Percentiles rank a stretch among this genome's conserved stretches.
These are phyloP conservation scores for Leptodermis oblonga DNA, from an alignment of 257 asterid genomes.

Conservation along the genomic window DNA sequence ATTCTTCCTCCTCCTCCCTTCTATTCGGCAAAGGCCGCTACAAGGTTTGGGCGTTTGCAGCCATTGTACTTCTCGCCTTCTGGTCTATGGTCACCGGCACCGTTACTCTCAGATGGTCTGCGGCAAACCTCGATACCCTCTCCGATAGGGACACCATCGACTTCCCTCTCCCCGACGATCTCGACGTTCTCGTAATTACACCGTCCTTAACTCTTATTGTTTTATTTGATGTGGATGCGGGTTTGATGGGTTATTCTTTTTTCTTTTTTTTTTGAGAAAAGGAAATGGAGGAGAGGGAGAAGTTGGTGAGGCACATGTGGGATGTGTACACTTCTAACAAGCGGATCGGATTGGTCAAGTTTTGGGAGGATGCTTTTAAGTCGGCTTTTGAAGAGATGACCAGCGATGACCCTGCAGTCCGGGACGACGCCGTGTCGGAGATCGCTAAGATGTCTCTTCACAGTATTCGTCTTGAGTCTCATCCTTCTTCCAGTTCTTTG, in stretches of 20 bases:
- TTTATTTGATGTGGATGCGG: neutral
- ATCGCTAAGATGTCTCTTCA: conserved; percentile 81
- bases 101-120: conserved; percentile 74
- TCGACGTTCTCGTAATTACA: conserved; percentile 53
- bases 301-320: conserved; percentile 91
- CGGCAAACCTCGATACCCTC: conserved; percentile 47
- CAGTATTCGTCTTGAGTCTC: conserved; percentile 46
- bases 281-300: conserved; percentile 98
- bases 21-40: conserved; percentile 52
- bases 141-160: conserved; percentile 32
- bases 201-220: neutral
- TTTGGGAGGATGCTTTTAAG: conserved; percentile 91
- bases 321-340: conserved; percentile 65
- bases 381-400: conserved; percentile 86
- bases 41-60: conserved; percentile 71
- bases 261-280: conserved; percentile 18
- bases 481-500: conserved; percentile 54
- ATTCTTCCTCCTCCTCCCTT: conserved; percentile 3
- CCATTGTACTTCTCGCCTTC: conserved; percentile 65
- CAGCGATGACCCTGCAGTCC: conserved; percentile 56
- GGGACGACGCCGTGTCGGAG: conserved; percentile 69
- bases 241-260: conserved; percentile 7
- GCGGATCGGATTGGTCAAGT: conserved; percentile 58
- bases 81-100: conserved; percentile 92
- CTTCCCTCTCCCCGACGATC: conserved; percentile 39